Evolutionary conservation across 2,329 filamentous ascomycete species (phyloP).

Genomic region (Dothistroma septosporum): DNA sequence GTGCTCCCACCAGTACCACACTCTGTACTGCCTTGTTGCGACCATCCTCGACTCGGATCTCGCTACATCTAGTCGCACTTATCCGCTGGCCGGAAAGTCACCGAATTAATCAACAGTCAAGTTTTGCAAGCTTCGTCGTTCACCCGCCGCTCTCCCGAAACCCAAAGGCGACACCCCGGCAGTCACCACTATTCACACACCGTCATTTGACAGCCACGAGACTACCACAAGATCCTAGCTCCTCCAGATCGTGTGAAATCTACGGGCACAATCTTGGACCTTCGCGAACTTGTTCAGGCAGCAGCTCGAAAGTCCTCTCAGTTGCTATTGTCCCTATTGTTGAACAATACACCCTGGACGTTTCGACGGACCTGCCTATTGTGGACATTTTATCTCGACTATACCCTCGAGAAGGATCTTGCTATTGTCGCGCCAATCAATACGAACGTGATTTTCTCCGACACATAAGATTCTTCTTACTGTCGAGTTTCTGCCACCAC

Average conservation of each 20-base stretch:
- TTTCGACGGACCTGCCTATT: slow-evolving; percentile 22
- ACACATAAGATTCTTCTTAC: slow-evolving; percentile 7
- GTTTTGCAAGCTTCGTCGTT: slow-evolving; percentile 23
- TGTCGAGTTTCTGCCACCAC: slow-evolving; percentile 15
- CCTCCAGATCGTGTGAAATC: slow-evolving; percentile 23
- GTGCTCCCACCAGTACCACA: slow-evolving; percentile 26
- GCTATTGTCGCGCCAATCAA: slow-evolving; percentile 31
- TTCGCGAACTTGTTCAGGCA: slow-evolving; percentile 29
- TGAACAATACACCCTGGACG: slow-evolving; percentile 9
- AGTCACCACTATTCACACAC: slow-evolving; percentile 23
- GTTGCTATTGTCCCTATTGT: slow-evolving; percentile 25
- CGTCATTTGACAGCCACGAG: slow-evolving; percentile 26
- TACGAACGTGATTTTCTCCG: slow-evolving; percentile 22
- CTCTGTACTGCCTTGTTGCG: slow-evolving; percentile 10
- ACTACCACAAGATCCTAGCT: slow-evolving; percentile 21
- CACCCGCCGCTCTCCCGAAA: slow-evolving; percentile 25
- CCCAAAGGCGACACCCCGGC: slow-evolving; percentile 23
- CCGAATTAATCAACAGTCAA: slow-evolving; percentile 25
- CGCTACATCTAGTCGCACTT: slow-evolving; percentile 26
- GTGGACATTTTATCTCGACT: slow-evolving; percentile 20
- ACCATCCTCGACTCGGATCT: slow-evolving; percentile 15
- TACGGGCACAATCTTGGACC: slow-evolving; percentile 22
- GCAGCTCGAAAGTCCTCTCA: slow-evolving; percentile 29
- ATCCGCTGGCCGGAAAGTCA: slow-evolving; percentile 35
- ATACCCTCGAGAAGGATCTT: slow-evolving; percentile 8